Evolutionary conservation across 2,329 filamentous ascomycete species (phyloP), one percentile per base, ranked within the genome.

Genomic region (Neobulgaria alba): DNA sequence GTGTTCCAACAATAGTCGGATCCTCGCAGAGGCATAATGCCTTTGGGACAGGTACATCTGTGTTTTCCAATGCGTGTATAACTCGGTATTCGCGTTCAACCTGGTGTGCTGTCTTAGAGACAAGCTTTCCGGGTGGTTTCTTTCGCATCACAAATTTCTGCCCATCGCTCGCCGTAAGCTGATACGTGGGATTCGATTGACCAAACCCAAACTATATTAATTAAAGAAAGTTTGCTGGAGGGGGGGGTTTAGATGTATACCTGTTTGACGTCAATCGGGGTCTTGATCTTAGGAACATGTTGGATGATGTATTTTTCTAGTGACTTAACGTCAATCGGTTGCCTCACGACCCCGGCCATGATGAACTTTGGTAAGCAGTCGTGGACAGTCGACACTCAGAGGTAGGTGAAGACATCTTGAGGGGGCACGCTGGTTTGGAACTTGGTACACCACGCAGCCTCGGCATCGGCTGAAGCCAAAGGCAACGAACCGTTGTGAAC

Each of bases 121-220:
- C 73, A 29, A 98, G 80, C 66, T 82, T 79, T 49, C 92, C 92
- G n/a, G 92, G 90, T 1, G 92, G 92, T 67, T 96, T 96, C 75
- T 98, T 96, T 61, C 92, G 86, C 69, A 96, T 75, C 23, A 98
- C 92, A 66, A 82, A 95, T 59, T 80, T 79, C 52, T 69, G 63
- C 38, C 79, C 77, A 59, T 79, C 71, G 50, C 77, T 71, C 38
- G 79, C 79, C 12, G 80, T 94, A 57, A 96, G 72, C 57, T 90
- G 86, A 67, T 96, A 98, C 2, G 92, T 98, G 33, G 92, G 92
- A 61, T 96, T 98, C 43, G 87, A 95, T 67, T 96, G 92, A 45
- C 92, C 92, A 62, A 93, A 96, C 56, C 89, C 87, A 61, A 96
- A 98, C 85, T 96, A 26, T 20, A 26, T 3, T 15, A 34, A 36